A percentile compares a stretch with the other conserved stretches of the same genome.
Evolutionary conservation across 176 grass and related monocot genomes (phyloP).

Genomic region (Calamus simplicifolius): DNA sequence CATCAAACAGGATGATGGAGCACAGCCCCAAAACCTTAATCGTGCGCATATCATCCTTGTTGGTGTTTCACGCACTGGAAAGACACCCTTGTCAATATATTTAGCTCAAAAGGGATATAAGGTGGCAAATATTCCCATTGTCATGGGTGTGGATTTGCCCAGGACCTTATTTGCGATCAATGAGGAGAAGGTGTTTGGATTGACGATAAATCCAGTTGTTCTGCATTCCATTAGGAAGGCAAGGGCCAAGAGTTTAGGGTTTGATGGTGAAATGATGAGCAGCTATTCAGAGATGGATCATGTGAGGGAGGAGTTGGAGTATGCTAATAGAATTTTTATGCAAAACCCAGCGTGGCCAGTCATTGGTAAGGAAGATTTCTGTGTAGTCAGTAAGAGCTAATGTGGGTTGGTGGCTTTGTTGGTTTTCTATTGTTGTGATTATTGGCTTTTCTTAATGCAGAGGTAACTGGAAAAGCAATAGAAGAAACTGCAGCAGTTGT

Average conservation of each 20-base stretch:
- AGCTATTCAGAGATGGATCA: conserved; percentile 96
- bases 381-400: conserved; percentile 23
- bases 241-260: conserved; percentile 74
- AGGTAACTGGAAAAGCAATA: conserved; percentile 89
- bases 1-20: conserved; percentile 97
- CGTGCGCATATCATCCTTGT: conserved; percentile 66
- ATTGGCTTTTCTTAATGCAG: conserved; percentile 39
- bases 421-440: conserved; percentile 11
- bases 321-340: conserved; percentile 60
- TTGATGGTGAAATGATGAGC: conserved; percentile 40
- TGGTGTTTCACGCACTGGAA: conserved; percentile 94
- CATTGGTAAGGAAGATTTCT: conserved; percentile 44
- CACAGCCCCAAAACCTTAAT: conserved; percentile 70
- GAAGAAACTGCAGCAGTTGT: conserved; percentile 95
- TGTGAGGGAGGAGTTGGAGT: conserved; percentile 57
- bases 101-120: conserved; percentile 97
- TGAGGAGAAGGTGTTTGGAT: conserved; percentile 73
- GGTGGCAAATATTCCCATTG: conserved; percentile 86
- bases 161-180: conserved; percentile 65
- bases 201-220: conserved; percentile 69
- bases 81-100: conserved; percentile 93
- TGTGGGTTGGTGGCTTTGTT: conserved; percentile 8
- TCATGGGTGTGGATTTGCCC: conserved; percentile 81
- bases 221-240: conserved; percentile 87
- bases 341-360: conserved; percentile 80